These are phyloP conservation scores for Papiliotrema nemorosa DNA, from an alignment of 1,284 basidiomycete genomes.

Conservation along the genomic window DNA sequence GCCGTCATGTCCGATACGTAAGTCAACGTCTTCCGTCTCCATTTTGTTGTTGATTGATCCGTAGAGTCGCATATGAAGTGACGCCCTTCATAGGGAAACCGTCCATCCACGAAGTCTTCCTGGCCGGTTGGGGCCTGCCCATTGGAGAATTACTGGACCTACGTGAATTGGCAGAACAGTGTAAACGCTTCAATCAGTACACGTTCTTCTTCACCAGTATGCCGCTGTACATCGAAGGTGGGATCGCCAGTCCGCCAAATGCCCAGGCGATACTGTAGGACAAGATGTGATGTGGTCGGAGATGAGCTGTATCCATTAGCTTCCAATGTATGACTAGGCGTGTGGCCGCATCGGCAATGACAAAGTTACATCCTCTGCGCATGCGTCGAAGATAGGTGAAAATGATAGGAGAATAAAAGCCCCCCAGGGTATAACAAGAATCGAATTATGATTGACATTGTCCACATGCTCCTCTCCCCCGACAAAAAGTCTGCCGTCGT, in stretches of 20 bases:
- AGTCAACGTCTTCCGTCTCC: slow-evolving; percentile 11
- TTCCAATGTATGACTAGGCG: too few relatives aligned
- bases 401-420: too few relatives aligned
- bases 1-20: slow-evolving; percentile 49
- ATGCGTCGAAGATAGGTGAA: too few relatives aligned
- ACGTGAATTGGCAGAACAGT: slow-evolving; percentile 41
- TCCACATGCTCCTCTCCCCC: too few relatives aligned
- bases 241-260: slow-evolving; percentile 51
- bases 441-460: too few relatives aligned
- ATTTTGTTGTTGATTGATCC: too few relatives aligned
- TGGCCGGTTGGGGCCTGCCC: slow-evolving; percentile 38
- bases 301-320: too few relatives aligned
- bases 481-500: too few relatives aligned
- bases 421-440: too few relatives aligned
- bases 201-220: slow-evolving; percentile 49
- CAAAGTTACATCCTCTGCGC: too few relatives aligned
- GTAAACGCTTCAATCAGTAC: slow-evolving; percentile 37
- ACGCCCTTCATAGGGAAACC: slow-evolving; percentile 19
- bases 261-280: slow-evolving; percentile 45
- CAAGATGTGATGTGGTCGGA: background rate
- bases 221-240: slow-evolving; percentile 48
- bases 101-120: slow-evolving; percentile 35
- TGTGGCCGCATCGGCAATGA: too few relatives aligned
- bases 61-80: slow-evolving; percentile 32
- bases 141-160: slow-evolving; percentile 53